Base-by-base conservation (phyloP, 1,284 basidiomycete genomes). In the Ceratorhiza oryzae-sativae region DNA sequence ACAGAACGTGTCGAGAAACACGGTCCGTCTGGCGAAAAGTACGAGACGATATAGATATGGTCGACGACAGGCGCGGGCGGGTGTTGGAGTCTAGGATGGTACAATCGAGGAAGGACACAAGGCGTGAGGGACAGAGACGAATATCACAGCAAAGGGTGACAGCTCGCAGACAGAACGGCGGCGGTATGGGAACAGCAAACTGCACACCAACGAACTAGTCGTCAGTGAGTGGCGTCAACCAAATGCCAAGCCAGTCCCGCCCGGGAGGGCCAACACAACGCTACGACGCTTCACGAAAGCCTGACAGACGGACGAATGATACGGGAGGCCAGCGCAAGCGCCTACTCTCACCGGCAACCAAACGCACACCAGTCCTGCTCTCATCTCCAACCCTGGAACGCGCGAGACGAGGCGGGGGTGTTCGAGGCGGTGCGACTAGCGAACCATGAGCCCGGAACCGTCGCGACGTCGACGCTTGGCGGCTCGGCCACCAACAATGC, bases 161-260 rank as follows among this genome's bases (percentile, higher is more conserved):
- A 53, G 45, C 61, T 61, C 42, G 42, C 56, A 55, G 56, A 41
- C 42, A 25, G 20, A 30, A 48, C 20, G 59, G 59, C 36, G 30
- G 45, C 42, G 30, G 13, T 56, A 67, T 56, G 63, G 63, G 63
- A 51, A 53, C 41, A 46, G 65, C 49, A 68, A 68, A 34, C 65
- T 55, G 53, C 45, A 20, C 67, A 42, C 51, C 39, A 42, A 70
- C 67, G 42, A 59, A 34, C 65, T 68, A 46, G 65, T 51, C 65
- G 41, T 23, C 65, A n/a, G 41, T 36, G 51, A 68, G 51, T 67
- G 63, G 65, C 65, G 42, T 68, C 65, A 36, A 68, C 53, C 65
- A 68, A 55, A 58, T 13, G 41, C 51, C 34, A 23, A 46, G 2
- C 63, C 34, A 34, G 34, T 42, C 56, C n/a, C 41, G 58, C 36